Evolutionary conservation across 139 green algal genomes (phyloP).

Genomic region (Coelastrella sp.): DNA sequence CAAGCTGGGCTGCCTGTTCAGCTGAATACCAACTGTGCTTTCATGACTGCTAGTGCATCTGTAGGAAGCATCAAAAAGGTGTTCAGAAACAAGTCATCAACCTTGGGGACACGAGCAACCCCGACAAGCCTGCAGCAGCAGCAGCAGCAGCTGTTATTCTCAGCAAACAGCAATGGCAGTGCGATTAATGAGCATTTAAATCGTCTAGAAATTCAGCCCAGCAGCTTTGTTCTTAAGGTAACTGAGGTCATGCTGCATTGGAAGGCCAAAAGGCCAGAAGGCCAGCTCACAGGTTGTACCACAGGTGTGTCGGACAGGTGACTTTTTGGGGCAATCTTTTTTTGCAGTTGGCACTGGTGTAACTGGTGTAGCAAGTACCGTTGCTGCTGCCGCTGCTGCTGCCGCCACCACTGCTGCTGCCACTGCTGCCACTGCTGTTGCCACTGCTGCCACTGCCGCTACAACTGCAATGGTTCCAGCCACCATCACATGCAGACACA

Average conservation of each 20-base stretch:
- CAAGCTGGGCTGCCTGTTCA: neutral
- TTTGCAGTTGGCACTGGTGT: no score
- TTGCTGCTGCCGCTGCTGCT: no score
- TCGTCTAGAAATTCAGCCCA: neutral
- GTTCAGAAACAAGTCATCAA: slow-evolving; percentile 76
- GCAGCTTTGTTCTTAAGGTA: neutral
- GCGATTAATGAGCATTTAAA: neutral
- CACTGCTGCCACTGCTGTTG: neutral
- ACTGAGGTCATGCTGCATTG: neutral
- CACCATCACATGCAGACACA: neutral
- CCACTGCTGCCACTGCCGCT: neutral
- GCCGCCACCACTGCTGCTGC: neutral
- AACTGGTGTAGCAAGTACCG: no score
- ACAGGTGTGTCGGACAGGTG: no score
- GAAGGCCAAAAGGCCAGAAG: no score
- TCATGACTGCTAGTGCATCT: slow-evolving; percentile 80
- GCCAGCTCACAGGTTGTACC: no score
- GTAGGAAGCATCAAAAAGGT: slow-evolving; percentile 85
- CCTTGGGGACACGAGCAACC: slow-evolving; percentile 69
- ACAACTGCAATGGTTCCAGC: neutral
- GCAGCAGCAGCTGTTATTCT: neutral
- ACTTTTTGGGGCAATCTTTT: no score
- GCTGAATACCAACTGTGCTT: slow-evolving; percentile 65
- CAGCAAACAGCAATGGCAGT: neutral
- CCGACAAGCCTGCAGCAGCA: slow-evolving; percentile 71